These are phyloP conservation scores for Aegilops tauschii DNA, from an alignment of 176 grass and related monocot species.

Conservation along the genomic window DNA sequence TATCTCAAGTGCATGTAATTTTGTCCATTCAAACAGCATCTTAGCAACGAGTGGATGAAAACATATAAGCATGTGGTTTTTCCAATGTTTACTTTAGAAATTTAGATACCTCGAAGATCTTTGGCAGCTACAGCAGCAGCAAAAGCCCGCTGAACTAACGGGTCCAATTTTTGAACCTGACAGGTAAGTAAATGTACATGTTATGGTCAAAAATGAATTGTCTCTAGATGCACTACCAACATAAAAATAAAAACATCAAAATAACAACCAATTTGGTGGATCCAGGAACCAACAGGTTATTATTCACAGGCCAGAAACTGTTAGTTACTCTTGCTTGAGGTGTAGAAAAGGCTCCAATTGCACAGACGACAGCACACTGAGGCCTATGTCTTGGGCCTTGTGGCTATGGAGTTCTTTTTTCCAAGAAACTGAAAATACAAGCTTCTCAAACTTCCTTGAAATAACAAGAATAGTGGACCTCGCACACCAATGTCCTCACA, in stretches of 20 bases:
- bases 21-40: background rate
- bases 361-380: background rate
- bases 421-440: slow-evolving; percentile 10
- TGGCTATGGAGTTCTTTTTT: background rate
- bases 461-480: background rate
- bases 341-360: slow-evolving; percentile 2
- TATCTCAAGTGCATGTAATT: background rate
- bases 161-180: slow-evolving; percentile 73
- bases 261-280: no score
- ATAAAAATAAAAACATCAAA: no score
- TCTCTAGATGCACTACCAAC: background rate
- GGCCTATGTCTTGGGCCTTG: background rate
- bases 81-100: slow-evolving; percentile 5
- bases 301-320: background rate
- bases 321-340: slow-evolving; percentile 5
- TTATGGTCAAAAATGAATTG: slow-evolving; percentile 28
- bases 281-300: background rate
- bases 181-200: slow-evolving; percentile 9
- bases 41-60: background rate
- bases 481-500: no score
- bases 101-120: slow-evolving; percentile 78
- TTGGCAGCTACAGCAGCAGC: slow-evolving; percentile 43
- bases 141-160: slow-evolving; percentile 64
- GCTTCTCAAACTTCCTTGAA: background rate
- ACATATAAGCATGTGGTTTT: background rate